Conservation (phyloP, 1,284 basidiomycete species). For the Ceratobasidium sp. region DNA sequence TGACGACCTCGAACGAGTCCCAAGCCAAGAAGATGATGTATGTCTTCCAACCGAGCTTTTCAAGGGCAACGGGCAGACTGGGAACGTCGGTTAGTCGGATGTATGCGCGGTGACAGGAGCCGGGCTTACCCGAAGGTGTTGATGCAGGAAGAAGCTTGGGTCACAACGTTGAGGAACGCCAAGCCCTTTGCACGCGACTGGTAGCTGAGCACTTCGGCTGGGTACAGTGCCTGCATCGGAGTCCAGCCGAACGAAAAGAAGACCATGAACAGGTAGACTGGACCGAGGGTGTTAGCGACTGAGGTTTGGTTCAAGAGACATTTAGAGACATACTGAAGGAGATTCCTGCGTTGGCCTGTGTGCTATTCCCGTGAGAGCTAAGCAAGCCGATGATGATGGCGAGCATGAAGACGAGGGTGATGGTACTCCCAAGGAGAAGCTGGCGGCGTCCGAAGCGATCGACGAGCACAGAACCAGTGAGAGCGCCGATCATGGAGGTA, state of each 20-base stretch:
- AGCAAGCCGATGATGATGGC: slow-evolving; percentile 63
- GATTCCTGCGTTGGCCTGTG: slow-evolving; percentile 45
- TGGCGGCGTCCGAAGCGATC: slow-evolving; percentile 62
- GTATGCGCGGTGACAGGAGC: not conserved
- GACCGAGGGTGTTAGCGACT: not conserved
- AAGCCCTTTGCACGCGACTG: slow-evolving; percentile 66
- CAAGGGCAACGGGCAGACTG: slow-evolving; percentile 63
- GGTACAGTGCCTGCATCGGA: slow-evolving; percentile 68
- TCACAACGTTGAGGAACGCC: slow-evolving; percentile 55
- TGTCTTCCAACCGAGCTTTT: slow-evolving; percentile 64
- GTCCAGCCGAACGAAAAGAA: slow-evolving; percentile 69
- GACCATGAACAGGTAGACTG: slow-evolving; percentile 52
- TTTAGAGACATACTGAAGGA: slow-evolving; percentile 21
- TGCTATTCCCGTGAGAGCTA: slow-evolving; percentile 50
- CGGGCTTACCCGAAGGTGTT: slow-evolving; percentile 60
- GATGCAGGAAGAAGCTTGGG: slow-evolving; percentile 61
- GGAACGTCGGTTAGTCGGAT: slow-evolving; percentile 5
- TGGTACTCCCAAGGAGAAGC: slow-evolving; percentile 59
- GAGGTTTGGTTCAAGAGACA: not conserved
- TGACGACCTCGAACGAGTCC: slow-evolving; percentile 67
- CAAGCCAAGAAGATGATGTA: slow-evolving; percentile 67
- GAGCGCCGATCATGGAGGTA: slow-evolving; percentile 47
- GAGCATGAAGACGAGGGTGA: slow-evolving; percentile 58
- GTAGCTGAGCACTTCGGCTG: slow-evolving; percentile 66
- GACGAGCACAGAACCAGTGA: slow-evolving; percentile 59